phyloP scores from a whole-genome alignment of 2,329 filamentous ascomycete species.

The Colletotrichum sp. region DNA sequence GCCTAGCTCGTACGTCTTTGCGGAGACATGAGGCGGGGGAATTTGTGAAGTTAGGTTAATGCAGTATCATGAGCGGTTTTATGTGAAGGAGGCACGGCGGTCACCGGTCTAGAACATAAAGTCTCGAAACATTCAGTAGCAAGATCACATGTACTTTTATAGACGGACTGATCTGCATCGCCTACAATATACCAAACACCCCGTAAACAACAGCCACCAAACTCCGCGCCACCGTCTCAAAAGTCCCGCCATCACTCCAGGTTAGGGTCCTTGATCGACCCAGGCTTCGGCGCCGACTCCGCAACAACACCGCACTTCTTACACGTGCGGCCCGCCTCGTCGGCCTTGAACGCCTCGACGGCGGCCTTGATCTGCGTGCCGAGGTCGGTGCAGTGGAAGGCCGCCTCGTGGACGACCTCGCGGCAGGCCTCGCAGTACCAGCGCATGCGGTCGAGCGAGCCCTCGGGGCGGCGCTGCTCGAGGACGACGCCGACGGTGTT shows the following conservation, averaged over 20 bases:
- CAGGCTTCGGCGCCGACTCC: conserved; percentile 68
- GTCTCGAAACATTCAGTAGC: not conserved
- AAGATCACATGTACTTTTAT: conserved; percentile 10
- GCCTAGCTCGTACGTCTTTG: conserved; percentile 77
- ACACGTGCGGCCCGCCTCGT: conserved; percentile 74
- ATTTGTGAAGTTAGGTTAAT: not conserved
- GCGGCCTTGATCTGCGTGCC: conserved; percentile 94
- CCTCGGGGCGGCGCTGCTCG: conserved; percentile 79
- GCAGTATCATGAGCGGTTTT: not conserved
- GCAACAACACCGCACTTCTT: conserved; percentile 77
- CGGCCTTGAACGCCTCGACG: conserved; percentile 79
- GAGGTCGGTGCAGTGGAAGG: conserved; percentile 88
- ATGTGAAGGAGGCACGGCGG: not conserved
- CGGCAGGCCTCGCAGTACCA: conserved; percentile 86
- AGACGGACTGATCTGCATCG: conserved; percentile 7
- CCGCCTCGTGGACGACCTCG: conserved; percentile 80
- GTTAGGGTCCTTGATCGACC: conserved; percentile 66
- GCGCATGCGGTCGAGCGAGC: conserved; percentile 76
- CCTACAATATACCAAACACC: not conserved
- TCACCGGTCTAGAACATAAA: not conserved
- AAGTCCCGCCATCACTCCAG: conserved; percentile 34
- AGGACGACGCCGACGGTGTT: conserved; percentile 94
- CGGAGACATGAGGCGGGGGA: conserved; percentile 63
- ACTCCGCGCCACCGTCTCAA: not conserved
- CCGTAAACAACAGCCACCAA: not conserved